Conservation (phyloP, 768 basidiomycete genomes). For the Ramaria rubella region DNA sequence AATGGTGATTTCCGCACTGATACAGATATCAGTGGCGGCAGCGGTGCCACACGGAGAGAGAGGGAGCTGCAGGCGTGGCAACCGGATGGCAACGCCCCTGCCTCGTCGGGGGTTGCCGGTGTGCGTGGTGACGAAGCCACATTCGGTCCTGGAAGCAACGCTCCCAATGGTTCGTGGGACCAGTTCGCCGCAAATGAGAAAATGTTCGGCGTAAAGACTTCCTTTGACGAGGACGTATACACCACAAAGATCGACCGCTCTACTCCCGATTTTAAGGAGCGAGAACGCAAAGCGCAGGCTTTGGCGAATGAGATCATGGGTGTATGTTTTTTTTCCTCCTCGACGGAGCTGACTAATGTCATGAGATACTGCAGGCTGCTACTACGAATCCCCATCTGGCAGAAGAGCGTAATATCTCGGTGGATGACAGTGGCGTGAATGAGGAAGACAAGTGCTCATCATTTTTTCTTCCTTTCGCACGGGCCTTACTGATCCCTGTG, state of each 20-base stretch:
- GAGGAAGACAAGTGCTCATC: conserved; percentile 95
- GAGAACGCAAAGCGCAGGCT: conserved; percentile 78
- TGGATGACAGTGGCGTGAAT: conserved; percentile 70
- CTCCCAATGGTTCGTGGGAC: conserved; percentile 59
- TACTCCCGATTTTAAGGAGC: conserved; percentile 80
- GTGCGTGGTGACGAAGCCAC: conserved; percentile 57
- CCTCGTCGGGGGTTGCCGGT: conserved; percentile 25
- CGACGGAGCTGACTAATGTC: neutral
- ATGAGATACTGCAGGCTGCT: conserved; percentile 35
- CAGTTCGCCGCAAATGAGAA: conserved; percentile 92
- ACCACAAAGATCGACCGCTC: conserved; percentile 88
- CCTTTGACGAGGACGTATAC: conserved; percentile 90
- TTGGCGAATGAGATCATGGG: conserved; percentile 89
- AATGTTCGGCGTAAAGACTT: conserved; percentile 85
- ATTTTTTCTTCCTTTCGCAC: conserved; percentile 11
- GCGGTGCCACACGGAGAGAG: conserved; percentile 28
- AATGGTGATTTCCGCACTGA: conserved; percentile 66
- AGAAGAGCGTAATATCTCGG: conserved; percentile 68
- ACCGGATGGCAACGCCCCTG: conserved; percentile 26
- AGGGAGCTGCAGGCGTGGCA: conserved; percentile 82
- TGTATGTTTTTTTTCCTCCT: conserved; percentile 45
- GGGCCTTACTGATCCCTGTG: conserved; percentile 8
- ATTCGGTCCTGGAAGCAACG: conserved; percentile 49
- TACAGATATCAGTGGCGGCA: conserved; percentile 53
- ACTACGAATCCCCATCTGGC: conserved; percentile 79